Evolutionary conservation across 1,139 yeast genomes (phyloP).

Genomic region (Saccharomyces hybrid): DNA sequence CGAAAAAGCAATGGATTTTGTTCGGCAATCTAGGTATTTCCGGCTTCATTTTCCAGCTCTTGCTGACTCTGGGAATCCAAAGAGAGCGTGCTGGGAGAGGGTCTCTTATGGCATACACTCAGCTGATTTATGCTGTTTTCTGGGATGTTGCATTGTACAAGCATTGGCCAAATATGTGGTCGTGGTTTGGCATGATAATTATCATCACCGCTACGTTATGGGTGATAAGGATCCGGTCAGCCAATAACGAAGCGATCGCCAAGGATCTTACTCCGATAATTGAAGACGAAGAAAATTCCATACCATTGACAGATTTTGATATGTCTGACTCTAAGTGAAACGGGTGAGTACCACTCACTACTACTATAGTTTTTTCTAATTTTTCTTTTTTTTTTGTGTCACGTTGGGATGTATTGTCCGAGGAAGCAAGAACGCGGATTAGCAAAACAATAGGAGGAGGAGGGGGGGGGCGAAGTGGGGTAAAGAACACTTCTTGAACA

Average conservation of each 20-base stretch:
- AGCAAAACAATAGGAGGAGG: background rate
- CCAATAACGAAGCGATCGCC: slow-evolving; percentile 15
- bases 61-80: slow-evolving; percentile 77
- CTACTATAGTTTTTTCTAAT: background rate
- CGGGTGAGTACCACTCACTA: background rate
- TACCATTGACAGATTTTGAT: background rate
- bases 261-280: background rate
- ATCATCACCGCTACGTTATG: slow-evolving; percentile 61
- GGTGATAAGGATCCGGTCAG: slow-evolving; percentile 40
- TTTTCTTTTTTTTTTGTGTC: background rate
- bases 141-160: slow-evolving; percentile 71
- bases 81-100: slow-evolving; percentile 75
- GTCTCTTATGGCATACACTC: slow-evolving; percentile 65
- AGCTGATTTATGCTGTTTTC: slow-evolving; percentile 65
- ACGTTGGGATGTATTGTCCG: background rate
- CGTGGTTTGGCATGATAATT: slow-evolving; percentile 59
- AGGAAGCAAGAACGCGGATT: background rate
- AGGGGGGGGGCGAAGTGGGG: background rate
- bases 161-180: slow-evolving; percentile 63
- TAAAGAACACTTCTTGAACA: background rate
- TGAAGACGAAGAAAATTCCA: background rate
- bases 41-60: slow-evolving; percentile 76
- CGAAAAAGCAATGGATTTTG: slow-evolving; percentile 55
- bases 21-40: slow-evolving; percentile 58
- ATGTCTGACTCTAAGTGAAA: background rate